Base-by-base conservation (phyloP, 805 yeast genomes). In the Myxozyma neglecta region DNA sequence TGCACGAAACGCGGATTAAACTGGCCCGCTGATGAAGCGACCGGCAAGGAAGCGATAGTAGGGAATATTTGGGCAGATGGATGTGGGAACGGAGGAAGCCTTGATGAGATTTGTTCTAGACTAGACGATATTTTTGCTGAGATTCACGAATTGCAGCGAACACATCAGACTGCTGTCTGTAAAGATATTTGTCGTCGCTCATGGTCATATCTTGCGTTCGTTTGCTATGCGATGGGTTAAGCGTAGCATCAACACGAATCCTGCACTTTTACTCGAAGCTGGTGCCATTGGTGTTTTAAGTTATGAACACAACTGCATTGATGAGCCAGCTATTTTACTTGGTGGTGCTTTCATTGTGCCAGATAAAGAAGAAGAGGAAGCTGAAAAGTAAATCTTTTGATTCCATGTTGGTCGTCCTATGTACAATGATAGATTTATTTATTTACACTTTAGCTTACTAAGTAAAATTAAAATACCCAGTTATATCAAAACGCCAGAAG, bases 1-100 rank as follows among this genome's bases (percentile, higher is more conserved):
- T 83, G 96, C 72, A 75, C 76, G 34, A 69, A 75, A 35, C 79
- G 86, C 57, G 96, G 94, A 0, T 74, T 88, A 44, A 80, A 78
- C 45, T 70, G 67, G 29, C 47, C 57, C n/a, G 55, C 60, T 10
- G 65, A 59, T 37, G 52, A 43, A 14, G 56, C 45, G 4, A 39
- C 14, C 20, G 60, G 55, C 18, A 37, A 40, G 44, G 67, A 65
- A 14, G 70, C 66, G n/a, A 63, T 66, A 35, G 77, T 78, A 4
- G 91, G 97, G 97, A 77, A 80, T 57, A 91, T 93, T 72, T 92
- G 97, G 96, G 75, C 84, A 63, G 91, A 90, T 70, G 98, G 98
- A 3, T 93, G 97, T 75, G 97, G 90, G 72, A 85, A 85, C 66
- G 98, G 97, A 63, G 98, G 93, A 74, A 74, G 78, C 48, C 80